A percentile compares a stretch with the other conserved stretches of the same genome.
Evolutionary conservation across 495 filamentous ascomycete species (phyloP).

Genomic region (Neurospora discreta): DNA sequence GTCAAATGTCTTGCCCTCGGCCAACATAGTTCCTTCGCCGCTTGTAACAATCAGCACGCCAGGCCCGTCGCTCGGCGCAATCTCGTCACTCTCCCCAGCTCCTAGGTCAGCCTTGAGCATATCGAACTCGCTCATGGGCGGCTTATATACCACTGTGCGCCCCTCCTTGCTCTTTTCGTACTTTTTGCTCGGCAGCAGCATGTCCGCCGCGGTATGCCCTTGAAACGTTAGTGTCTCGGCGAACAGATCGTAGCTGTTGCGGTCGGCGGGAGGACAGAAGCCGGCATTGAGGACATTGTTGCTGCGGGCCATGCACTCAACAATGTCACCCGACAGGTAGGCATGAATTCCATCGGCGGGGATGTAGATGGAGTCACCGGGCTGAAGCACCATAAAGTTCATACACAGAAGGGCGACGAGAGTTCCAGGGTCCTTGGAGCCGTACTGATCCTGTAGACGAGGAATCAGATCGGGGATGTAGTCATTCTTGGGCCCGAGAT

Average conservation of each 20-base stretch:
- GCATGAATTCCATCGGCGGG: constrained; percentile 73
- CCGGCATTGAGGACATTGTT: constrained; percentile 71
- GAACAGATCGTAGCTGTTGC: constrained; percentile 54
- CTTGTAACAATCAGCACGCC: constrained; percentile 54
- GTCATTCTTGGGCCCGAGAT: constrained; percentile 18
- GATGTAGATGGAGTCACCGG: constrained; percentile 61
- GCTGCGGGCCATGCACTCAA: constrained; percentile 77
- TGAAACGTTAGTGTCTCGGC: constrained; percentile 47
- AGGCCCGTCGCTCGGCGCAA: constrained; percentile 48
- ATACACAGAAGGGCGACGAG: constrained; percentile 58
- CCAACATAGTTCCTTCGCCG: constrained; percentile 48
- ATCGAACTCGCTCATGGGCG: constrained; percentile 64
- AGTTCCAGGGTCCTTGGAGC: constrained; percentile 45
- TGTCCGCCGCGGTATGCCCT: constrained; percentile 44
- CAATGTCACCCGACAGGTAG: constrained; percentile 66
- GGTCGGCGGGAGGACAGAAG: constrained; percentile 56
- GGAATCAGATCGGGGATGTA: constrained; percentile 54
- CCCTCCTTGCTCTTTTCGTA: constrained; percentile 44
- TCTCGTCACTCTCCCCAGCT: constrained; percentile 45
- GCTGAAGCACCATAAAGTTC: constrained; percentile 59
- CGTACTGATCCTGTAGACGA: constrained; percentile 55
- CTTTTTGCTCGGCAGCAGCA: constrained; percentile 36
- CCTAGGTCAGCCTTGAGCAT: constrained; percentile 50
- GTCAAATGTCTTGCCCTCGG: constrained; percentile 39
- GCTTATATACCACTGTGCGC: constrained; percentile 50